Evolutionary conservation across 257 asterid genomes (phyloP), one percentile per base, ranked within the genome.

Genomic region (Ligustrum vulgare): DNA sequence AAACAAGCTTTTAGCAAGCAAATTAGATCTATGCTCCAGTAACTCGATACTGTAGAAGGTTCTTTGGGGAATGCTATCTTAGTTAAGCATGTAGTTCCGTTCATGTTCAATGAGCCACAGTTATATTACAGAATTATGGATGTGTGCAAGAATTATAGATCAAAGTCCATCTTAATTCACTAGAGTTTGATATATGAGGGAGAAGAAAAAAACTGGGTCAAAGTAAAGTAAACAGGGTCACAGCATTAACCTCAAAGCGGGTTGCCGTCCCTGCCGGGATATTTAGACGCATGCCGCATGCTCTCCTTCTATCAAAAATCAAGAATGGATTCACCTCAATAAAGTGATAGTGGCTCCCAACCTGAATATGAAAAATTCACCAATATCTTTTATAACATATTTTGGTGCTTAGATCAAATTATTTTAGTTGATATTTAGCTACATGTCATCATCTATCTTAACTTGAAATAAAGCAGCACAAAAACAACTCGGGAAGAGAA

Each of bases 341-440:
- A 81, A 94, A 92, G 89, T 89, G 97, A 87, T 94, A 92, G 83
- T 94, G 99, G 85, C 99, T 94, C 64, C 99, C 99, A 83, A 94
- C 95, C 98, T 94, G 86, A 66, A 88, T 66, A 76, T 45, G 80
- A 51, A 56, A 68, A 69, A 43, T 16, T 62, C n/a, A 63, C 69
- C 8, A 41, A 74, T 73, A 72, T 56, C 64, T 49, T 12, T 73
- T 31, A 28, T 25, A 20, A 60, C 71, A 79, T n/a, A 54, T 70
- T 74, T 41, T 32, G 39, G 45, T 11, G 32, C 69, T 43, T 31
- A 72, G 81, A 65, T 77, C 25, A 80, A 33, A 49, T 56, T 18
- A 72, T 56, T 51, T 60, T 72, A 49, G 72, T 47, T 36, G 67
- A 47, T 41, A 37, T 6, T 43, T 33, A 79, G 77, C 77, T 67